Conservation (phyloP, 495 filamentous ascomycete species). For the Neurospora sp. region DNA sequence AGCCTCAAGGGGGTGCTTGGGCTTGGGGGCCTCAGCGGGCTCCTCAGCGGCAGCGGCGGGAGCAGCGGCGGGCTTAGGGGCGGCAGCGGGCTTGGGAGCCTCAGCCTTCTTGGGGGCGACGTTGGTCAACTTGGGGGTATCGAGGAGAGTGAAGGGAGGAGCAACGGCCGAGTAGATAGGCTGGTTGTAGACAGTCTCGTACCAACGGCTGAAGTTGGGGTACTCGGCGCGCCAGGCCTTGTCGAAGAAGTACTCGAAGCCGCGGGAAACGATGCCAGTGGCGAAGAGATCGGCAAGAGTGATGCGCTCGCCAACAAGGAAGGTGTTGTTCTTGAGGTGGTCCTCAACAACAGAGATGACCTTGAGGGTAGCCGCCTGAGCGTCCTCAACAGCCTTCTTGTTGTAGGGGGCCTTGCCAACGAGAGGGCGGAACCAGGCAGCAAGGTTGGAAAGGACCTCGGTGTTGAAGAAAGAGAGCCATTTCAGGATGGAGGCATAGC, state of each 20-base stretch:
- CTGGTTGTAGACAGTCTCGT: slow-evolving; percentile 85
- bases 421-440: slow-evolving; percentile 82
- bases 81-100: slow-evolving; percentile 47
- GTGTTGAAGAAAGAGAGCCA: slow-evolving; percentile 92
- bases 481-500: slow-evolving; percentile 88
- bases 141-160: slow-evolving; percentile 62
- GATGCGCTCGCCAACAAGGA: slow-evolving; percentile 93
- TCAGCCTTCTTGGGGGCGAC: slow-evolving; percentile 77
- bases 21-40: slow-evolving; percentile 64
- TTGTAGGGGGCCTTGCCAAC: slow-evolving; percentile 78
- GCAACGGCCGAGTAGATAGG: slow-evolving; percentile 74
- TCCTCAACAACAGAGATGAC: slow-evolving; percentile 63
- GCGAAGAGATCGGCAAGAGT: slow-evolving; percentile 90
- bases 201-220: slow-evolving; percentile 89
- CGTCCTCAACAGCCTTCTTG: slow-evolving; percentile 90
- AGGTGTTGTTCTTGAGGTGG: slow-evolving; percentile 88
- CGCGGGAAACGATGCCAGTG: slow-evolving; percentile 64
- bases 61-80: slow-evolving; percentile 43
- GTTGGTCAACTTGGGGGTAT: slow-evolving; percentile 75
- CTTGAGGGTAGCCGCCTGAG: slow-evolving; percentile 54
- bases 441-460: slow-evolving; percentile 68
- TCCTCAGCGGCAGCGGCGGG: slow-evolving; percentile 65
- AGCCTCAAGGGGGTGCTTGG: slow-evolving; percentile 91
- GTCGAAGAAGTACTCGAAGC: slow-evolving; percentile 82
- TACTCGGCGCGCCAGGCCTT: slow-evolving; percentile 70